Conservation (phyloP, 2,329 filamentous ascomycete species). For the Fusarium marasasianum region DNA sequence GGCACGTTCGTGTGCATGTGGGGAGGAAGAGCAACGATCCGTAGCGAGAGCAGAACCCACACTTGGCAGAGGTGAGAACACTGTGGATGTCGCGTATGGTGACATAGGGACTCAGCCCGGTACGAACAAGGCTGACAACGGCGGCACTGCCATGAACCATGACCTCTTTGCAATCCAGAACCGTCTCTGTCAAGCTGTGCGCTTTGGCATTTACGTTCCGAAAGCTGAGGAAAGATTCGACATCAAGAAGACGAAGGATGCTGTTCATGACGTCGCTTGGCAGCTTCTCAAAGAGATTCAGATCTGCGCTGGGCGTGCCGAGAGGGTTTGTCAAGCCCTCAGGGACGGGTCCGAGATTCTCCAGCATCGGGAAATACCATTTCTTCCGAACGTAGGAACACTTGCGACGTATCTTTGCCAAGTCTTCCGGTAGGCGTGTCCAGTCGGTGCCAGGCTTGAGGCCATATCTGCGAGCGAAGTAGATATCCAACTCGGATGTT, state of each 20-base stretch:
- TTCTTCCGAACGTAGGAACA: background rate
- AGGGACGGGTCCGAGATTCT: rapidly evolving
- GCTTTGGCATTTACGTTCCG: background rate
- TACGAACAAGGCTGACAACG: rapidly evolving
- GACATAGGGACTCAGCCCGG: rapidly evolving
- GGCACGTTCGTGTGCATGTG: rapidly evolving
- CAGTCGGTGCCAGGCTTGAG: too few relatives aligned
- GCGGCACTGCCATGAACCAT: rapidly evolving
- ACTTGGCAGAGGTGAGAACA: rapidly evolving
- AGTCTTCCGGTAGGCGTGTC: too few relatives aligned
- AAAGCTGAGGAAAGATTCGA: background rate
- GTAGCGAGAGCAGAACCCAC: rapidly evolving
- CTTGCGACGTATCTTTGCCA: background rate
- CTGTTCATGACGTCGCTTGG: background rate
- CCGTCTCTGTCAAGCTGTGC: rapidly evolving
- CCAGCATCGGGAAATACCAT: background rate
- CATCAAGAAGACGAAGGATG: background rate
- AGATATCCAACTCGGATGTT: too few relatives aligned
- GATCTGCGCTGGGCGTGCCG: rapidly evolving
- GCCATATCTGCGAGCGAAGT: too few relatives aligned
- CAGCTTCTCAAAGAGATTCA: background rate
- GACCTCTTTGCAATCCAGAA: background rate
- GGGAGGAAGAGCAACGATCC: background rate
- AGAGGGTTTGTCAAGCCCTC: background rate
- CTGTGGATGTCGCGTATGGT: background rate